phyloP scores from a whole-genome alignment of 441 rosid species.

The Flueggea neowawraea region DNA sequence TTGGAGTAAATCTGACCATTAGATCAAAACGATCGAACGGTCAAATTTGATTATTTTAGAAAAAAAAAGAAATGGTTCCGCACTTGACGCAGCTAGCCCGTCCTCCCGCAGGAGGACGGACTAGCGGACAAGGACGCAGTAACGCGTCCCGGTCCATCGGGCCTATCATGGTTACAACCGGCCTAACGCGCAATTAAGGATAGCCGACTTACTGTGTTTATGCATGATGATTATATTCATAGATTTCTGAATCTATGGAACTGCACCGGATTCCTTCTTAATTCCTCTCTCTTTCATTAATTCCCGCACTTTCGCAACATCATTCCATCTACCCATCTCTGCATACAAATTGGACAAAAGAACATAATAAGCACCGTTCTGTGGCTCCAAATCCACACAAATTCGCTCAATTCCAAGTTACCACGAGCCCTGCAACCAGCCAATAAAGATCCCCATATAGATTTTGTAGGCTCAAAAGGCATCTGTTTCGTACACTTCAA shows the following conservation, averaged over 20 bases:
- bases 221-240: slow-evolving; percentile 9
- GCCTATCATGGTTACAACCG: too few species aligned
- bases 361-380: slow-evolving; percentile 34
- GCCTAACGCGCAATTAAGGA: too few species aligned
- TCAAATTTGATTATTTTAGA: too few species aligned
- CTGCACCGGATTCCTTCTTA: slow-evolving; percentile 40
- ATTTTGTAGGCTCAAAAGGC: slow-evolving; percentile 47
- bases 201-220: neutral
- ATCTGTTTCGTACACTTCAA: slow-evolving; percentile 31
- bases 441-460: slow-evolving; percentile 54
- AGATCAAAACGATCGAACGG: too few species aligned
- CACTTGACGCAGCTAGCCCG: too few species aligned
- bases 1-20: too few species aligned
- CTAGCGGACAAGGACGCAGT: too few species aligned
- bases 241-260: slow-evolving; percentile 21
- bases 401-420: slow-evolving; percentile 40
- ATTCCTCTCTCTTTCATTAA: slow-evolving; percentile 38
- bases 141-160: too few species aligned
- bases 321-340: slow-evolving; percentile 50
- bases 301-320: slow-evolving; percentile 35
- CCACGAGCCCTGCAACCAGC: slow-evolving; percentile 31
- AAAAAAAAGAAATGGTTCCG: too few species aligned
- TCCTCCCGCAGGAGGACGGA: too few species aligned
- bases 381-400: slow-evolving; percentile 46
- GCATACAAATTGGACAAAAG: slow-evolving; percentile 41